phyloP scores from a whole-genome alignment of 805 yeast genomes.

The Candida koratica region DNA sequence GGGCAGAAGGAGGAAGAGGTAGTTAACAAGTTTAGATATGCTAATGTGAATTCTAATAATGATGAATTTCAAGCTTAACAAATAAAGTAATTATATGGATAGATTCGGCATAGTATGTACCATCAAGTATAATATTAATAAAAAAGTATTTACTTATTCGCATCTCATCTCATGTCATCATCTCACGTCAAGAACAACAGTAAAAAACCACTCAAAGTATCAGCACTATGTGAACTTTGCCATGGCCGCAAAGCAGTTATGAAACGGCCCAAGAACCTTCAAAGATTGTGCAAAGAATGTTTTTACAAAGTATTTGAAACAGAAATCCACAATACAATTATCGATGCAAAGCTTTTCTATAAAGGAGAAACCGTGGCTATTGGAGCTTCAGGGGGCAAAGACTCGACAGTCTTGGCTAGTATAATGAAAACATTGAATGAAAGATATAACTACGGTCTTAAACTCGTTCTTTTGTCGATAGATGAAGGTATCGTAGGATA shows the following conservation, averaged over 20 bases:
- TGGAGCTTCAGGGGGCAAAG: slow-evolving; percentile 99
- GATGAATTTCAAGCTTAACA: slow-evolving; percentile 39
- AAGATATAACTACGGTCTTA: slow-evolving; percentile 81
- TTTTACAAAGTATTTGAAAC: slow-evolving; percentile 89
- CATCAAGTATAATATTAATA: too few species aligned
- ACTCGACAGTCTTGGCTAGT: slow-evolving; percentile 91
- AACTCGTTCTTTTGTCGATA: slow-evolving; percentile 75
- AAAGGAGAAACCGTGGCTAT: slow-evolving; percentile 89
- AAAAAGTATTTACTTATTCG: too few species aligned
- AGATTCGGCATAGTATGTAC: too few species aligned
- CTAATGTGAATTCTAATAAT: slow-evolving; percentile 40
- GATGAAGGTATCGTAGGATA: slow-evolving; percentile 98
- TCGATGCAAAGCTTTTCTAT: slow-evolving; percentile 61
- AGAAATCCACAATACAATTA: slow-evolving; percentile 89
- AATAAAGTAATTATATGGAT: too few species aligned
- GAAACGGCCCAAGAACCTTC: slow-evolving; percentile 88
- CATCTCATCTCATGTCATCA: slow-evolving; percentile 3
- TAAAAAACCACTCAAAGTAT: slow-evolving; percentile 26
- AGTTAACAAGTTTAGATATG: slow-evolving; percentile 40
- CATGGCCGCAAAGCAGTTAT: slow-evolving; percentile 77
- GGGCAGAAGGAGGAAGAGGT: slow-evolving; percentile 25
- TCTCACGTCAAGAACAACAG: too few species aligned
- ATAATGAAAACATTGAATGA: slow-evolving; percentile 84
- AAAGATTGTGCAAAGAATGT: slow-evolving; percentile 85
- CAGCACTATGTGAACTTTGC: slow-evolving; percentile 76